Base-by-base conservation (phyloP, 2,329 filamentous ascomycete species). In the Camillea tinctor region DNA sequence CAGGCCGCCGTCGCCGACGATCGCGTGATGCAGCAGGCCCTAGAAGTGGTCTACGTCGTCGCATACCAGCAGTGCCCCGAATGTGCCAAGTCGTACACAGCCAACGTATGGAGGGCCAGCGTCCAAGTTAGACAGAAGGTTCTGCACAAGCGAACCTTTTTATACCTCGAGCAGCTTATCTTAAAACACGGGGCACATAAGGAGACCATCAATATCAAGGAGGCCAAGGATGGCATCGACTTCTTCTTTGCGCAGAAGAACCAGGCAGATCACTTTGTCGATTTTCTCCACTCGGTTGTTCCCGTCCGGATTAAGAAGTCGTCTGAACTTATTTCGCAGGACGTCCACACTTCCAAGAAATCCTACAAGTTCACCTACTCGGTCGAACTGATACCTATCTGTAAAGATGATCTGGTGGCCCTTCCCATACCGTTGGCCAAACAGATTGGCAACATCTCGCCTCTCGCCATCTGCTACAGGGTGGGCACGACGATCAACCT, bases 121-220 rank as follows among this genome's bases (percentile, higher is more conserved):
- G 93, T 98, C 7, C 96, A 99, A 79, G 92, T 99, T 58, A 88
- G 95, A 64, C 95, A 99, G 75, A 97, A 98, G 79, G 95, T 99
- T 48, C 87, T 91, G 4, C 95, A 99, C 80, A 99, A 98, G 86
- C 84, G 95, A 69, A 85, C 83, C 1, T 85, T 86, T 68, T 69
- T 86, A 52, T 83, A 81, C 73, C 87, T 98, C 40, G 95, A 98
- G 77, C 94, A 99, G 81, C 83, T 98, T 59, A 96, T 99, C 69
- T 82, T 99, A 69, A 98, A 97, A 81, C 93, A 98, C 75, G 86
- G 86, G 58, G 95, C 94, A 3, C 93, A 97, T 75, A 86, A 87
- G 66, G 93, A 99, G 68, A 95, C 94, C 0, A 93, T 97, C 77
- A 99, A 98, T 75, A 99, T 99, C 79, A 97, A 96, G 74, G 95